Evolutionary conservation across 306 rosid species (phyloP).

Genomic region (Medicago ruthenica): DNA sequence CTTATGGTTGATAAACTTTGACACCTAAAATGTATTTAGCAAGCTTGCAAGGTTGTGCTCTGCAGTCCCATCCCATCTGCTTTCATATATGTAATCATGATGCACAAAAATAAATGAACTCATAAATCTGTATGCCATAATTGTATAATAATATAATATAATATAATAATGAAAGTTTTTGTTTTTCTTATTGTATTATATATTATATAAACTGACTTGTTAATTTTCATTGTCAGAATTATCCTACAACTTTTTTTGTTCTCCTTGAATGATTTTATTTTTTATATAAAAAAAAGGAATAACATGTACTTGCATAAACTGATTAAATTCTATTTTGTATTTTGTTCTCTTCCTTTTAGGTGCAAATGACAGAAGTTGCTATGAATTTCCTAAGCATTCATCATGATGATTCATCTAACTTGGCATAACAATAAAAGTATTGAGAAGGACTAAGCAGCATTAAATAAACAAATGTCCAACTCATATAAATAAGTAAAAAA

Average conservation of each 20-base stretch:
- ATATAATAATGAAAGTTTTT: neutral
- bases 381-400: conserved; percentile 43
- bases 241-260: neutral
- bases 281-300: neutral
- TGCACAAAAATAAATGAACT: conserved; percentile 23
- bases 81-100: conserved; percentile 32
- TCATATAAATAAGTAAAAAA: neutral
- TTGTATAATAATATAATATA: neutral
- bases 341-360: conserved; percentile 45
- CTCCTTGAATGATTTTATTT: no score
- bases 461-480: conserved; percentile 37
- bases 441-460: conserved; percentile 73
- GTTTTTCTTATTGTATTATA: conserved; percentile 3
- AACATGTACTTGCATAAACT: neutral
- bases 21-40: conserved; percentile 36
- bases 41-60: conserved; percentile 34
- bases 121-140: conserved; percentile 9
- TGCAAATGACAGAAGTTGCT: conserved; percentile 53
- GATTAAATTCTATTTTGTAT: conserved; percentile 19
- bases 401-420: conserved; percentile 61
- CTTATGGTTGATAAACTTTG: conserved; percentile 34
- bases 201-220: neutral
- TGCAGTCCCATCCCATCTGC: conserved; percentile 19
- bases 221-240: neutral
- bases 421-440: conserved; percentile 55